Base-by-base conservation (phyloP, 768 basidiomycete genomes). In the Agaricus subrufescens region DNA sequence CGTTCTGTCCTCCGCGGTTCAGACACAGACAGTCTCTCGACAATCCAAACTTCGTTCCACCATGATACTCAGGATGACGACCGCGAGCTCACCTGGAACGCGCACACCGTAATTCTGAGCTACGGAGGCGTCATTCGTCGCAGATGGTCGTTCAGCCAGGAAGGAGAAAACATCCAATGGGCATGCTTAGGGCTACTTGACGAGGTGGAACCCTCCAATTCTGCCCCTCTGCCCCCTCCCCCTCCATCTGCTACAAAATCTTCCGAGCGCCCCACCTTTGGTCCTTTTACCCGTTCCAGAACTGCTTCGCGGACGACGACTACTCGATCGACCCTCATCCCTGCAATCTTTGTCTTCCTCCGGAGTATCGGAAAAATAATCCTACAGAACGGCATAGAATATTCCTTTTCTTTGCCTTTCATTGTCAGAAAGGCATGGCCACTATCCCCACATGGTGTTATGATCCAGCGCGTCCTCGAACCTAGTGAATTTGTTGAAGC, bases 341-440 rank as follows among this genome's bases (percentile, higher is more conserved):
- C 82, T 29, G 87, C 82, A 3, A 80, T 89, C 1, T 93, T 91
- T 66, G 76, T 94, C 44, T 92, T 94, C 65, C 69, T 93, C 25
- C 81, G 91, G 26, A 86, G 82, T 63, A 79, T 87, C 44, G 88
- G 83, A 51, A 85, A 81, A 66, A 82, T 92, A 52, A 89, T 82
- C 63, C 70, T 89, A 54, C 72, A 76, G 60, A 86, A 87, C 58
- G 91, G 91, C 3, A 63, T 79, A 34, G 86, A 91, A 61, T 90
- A 85, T 63, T 88, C 87, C 1, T 86, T 91, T 65, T 81, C 87
- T 29, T 71, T 94, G 3, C 91, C 91, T 0, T 94, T 94, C 64
- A 80, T 90, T 56, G 87, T 91, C 3, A 78, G 86, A 38, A 82
- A 76, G 58, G 91, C 87, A 1, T 92, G 89, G 90, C 83, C 91